Conservation (phyloP, 345 rosid species). For the Eucalyptus sp. region DNA sequence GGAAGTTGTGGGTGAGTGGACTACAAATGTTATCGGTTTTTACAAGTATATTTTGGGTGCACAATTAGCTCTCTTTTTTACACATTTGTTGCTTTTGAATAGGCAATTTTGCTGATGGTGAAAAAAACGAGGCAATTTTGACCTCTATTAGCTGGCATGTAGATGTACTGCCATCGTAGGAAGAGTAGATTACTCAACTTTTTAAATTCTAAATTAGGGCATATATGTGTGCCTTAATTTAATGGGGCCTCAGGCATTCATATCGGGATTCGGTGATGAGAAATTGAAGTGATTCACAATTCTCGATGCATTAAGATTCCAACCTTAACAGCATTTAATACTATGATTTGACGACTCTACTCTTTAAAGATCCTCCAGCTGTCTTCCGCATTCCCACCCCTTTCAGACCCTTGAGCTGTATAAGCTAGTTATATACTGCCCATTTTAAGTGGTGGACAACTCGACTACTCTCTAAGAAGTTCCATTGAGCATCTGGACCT, state of each 20-base stretch:
- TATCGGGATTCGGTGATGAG: not conserved
- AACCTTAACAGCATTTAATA: not conserved
- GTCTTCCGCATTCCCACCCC: not conserved
- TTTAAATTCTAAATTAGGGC: not conserved
- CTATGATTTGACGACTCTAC: not conserved
- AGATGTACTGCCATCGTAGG: not conserved
- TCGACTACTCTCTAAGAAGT: not conserved
- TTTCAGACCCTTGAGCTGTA: not conserved
- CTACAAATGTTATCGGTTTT: not conserved
- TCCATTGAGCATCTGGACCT: not conserved
- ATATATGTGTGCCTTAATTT: not conserved
- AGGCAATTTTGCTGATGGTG: not conserved
- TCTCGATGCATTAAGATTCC: not conserved
- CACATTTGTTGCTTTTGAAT: not conserved
- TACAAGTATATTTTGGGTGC: not conserved
- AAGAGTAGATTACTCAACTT: not conserved
- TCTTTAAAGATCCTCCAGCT: not conserved
- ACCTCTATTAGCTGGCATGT: not conserved
- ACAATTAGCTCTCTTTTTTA: not conserved
- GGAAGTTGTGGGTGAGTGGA: slow-evolving; percentile 73
- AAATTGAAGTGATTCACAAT: not conserved
- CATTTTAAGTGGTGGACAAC: not conserved
- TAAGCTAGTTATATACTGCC: not conserved
- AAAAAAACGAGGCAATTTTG: not conserved
- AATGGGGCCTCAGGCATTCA: not conserved